Conservation (phyloP, 148 eudicot genomes). For the Nyssa sinensis region DNA sequence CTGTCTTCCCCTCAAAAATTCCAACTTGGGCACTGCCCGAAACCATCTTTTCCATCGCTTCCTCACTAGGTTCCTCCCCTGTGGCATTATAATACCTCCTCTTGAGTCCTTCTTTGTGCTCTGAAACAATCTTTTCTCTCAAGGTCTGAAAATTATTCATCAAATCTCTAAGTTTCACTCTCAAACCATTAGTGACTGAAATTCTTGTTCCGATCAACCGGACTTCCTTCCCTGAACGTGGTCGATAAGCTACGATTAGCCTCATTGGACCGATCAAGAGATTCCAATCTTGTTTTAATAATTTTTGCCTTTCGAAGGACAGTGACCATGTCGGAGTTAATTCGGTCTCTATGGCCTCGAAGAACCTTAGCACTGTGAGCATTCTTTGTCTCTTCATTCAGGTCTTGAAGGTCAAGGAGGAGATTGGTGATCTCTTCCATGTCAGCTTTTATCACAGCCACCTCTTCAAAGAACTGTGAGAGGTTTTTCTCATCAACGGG, state of each 20-base stretch:
- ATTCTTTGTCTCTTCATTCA: conserved; percentile 12
- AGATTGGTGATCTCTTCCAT: conserved; percentile 19
- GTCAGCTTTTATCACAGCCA: conserved; percentile 9
- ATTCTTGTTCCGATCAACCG: conserved; percentile 15
- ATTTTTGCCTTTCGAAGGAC: conserved; percentile 19
- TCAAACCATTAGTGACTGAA: conserved; percentile 14
- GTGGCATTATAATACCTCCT: conserved; percentile 19
- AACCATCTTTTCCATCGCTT: conserved; percentile 18
- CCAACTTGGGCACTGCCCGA: conserved; percentile 5
- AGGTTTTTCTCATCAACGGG: conserved; percentile 13
- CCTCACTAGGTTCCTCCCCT: conserved; percentile 11
- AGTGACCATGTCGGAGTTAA: conserved; percentile 18
- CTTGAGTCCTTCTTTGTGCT: conserved; percentile 17
- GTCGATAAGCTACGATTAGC: neutral
- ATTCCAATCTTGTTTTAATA: conserved; percentile 14
- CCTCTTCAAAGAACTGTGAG: conserved; percentile 16
- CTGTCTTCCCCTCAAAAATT: conserved; percentile 17
- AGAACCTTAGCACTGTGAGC: conserved; percentile 16
- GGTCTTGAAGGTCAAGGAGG: conserved; percentile 15
- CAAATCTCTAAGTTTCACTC: conserved; percentile 12
- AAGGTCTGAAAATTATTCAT: conserved; percentile 18
- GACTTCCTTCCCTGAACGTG: conserved; percentile 8
- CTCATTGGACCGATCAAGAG: conserved; percentile 11
- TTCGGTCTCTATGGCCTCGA: conserved; percentile 16
- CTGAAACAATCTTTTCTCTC: conserved; percentile 12